Base-by-base conservation (phyloP, 257 asterid species). In the Ajuga chamaepitys region DNA sequence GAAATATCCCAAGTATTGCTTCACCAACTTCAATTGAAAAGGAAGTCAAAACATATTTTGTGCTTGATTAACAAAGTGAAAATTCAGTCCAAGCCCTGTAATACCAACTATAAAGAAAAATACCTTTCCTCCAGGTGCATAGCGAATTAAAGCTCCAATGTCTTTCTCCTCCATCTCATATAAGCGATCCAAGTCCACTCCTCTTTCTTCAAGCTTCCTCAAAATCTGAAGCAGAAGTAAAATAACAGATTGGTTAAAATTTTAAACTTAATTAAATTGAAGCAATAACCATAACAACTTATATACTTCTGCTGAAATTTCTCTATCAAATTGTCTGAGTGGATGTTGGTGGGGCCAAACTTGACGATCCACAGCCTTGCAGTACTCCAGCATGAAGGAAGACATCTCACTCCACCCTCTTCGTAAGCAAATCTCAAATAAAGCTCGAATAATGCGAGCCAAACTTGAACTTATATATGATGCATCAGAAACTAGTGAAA, bases 341-440 rank as follows among this genome's bases (percentile, higher is more conserved):
- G 95, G 97, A 78, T 93, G 97, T 65, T 84, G 99, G 75, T 87
- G 96, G 58, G 97, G 97, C 99, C 99, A 93, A 74, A 87, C 76
- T 79, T 85, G 88, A 75, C 96, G 97, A 81, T 93, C 99, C 77
- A 93, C 96, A 47, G 99, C 97, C 82, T 93, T 93, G 83, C 99
- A 93, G 74, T 82, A 87, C 70, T 87, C 96, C 76, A 93, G 78
- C 94, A 87, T 78, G 72, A 86, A 73, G 48, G 89, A 82, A 66
- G 96, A 46, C 99, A 89, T 89, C 81, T 89, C 97, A 80, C 95
- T 87, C 99, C 99, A 93, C 65, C 99, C 96, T 75, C 89, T 82
- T 47, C 95, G 85, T 78, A 93, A 74, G 78, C 99, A 93, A 75
- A 87, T 86, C 82, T 93, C 99, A 87, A 86, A 93, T 65, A 93